These are phyloP conservation scores for Epichloe scottii DNA, from an alignment of 2,329 filamentous ascomycete genomes.

Conservation along the genomic window DNA sequence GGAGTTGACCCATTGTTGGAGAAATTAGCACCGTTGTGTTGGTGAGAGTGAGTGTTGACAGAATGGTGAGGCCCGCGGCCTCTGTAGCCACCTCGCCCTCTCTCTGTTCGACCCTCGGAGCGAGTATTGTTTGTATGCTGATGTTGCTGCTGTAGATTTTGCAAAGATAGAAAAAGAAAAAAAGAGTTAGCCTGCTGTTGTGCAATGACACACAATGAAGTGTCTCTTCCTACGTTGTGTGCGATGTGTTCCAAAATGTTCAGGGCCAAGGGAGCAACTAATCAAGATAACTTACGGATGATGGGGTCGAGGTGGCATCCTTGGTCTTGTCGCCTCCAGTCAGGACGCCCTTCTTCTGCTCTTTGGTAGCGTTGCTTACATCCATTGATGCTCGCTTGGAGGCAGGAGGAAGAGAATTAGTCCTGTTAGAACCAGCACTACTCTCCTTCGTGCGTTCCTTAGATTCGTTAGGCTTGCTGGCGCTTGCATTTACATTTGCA, in stretches of 20 bases:
- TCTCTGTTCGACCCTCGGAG: slow-evolving; percentile 27
- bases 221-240: background rate
- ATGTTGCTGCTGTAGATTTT: background rate
- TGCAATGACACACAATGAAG: background rate
- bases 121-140: slow-evolving; percentile 16
- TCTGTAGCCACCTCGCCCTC: slow-evolving; percentile 32
- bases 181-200: background rate
- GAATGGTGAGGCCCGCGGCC: slow-evolving; percentile 32
- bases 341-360: slow-evolving; percentile 32
- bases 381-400: slow-evolving; percentile 35
- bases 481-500: slow-evolving; percentile 13
- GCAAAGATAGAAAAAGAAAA: background rate
- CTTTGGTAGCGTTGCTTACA: slow-evolving; percentile 21
- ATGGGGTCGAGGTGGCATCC: slow-evolving; percentile 19
- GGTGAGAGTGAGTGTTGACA: slow-evolving; percentile 22
- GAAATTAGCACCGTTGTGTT: slow-evolving; percentile 19
- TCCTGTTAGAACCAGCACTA: slow-evolving; percentile 20
- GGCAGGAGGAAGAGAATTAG: slow-evolving; percentile 22
- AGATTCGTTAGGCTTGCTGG: slow-evolving; percentile 21
- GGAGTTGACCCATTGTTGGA: slow-evolving; percentile 22
- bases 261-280: background rate
- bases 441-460: slow-evolving; percentile 25
- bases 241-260: background rate
- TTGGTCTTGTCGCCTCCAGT: slow-evolving; percentile 28
- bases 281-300: slow-evolving; percentile 25